Evolutionary conservation across 441 rosid species (phyloP), one percentile per base, ranked within the genome.

Genomic region (Gossypium lobatum): DNA sequence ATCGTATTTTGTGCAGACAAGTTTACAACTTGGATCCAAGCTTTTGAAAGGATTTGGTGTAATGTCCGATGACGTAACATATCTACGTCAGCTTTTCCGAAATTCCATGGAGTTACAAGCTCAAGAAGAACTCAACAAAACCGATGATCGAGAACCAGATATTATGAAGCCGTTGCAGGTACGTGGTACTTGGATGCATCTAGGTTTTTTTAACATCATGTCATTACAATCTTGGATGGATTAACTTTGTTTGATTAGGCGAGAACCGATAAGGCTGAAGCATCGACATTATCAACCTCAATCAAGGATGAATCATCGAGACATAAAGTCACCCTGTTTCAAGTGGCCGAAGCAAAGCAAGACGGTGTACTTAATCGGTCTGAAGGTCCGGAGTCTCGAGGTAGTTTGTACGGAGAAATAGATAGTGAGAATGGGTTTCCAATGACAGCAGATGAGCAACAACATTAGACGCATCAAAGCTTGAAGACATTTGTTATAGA

Each of bases 61-160:
- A 72, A 95, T 95, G 99, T 95, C 99, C 42, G 99, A 93, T 78
- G 99, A 95, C 21, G 97, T 95, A 14, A 84, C 88, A 80, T 88
- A 91, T 75, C 82, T 93, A 17, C 82, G 97, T 59, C 85, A 81
- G 81, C 85, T 93, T 48, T 85, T 93, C 39, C 85, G 97, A 63
- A 83, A 91, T 57, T 95, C 99, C 72, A 89, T 93, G 96, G 99
- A 93, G 79, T 76, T 86, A 46, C 96, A 89, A 83, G 97, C 93
- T 72, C 89, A 85, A 81, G 96, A 90, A 45, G 88, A 80, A 66
- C 76, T 80, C 26, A 20, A 10, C 73, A 82, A 78, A 74, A 83
- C 62, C 14, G 87, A 82, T 54, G 86, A 67, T 71, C 78, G 16
- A 65, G 88, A 85, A 59, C 4, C 75, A 58, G 83, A 80, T 61